These are phyloP conservation scores for Fragosphaeria purpurea DNA, from an alignment of 2,329 filamentous ascomycete species.

Conservation along the genomic window DNA sequence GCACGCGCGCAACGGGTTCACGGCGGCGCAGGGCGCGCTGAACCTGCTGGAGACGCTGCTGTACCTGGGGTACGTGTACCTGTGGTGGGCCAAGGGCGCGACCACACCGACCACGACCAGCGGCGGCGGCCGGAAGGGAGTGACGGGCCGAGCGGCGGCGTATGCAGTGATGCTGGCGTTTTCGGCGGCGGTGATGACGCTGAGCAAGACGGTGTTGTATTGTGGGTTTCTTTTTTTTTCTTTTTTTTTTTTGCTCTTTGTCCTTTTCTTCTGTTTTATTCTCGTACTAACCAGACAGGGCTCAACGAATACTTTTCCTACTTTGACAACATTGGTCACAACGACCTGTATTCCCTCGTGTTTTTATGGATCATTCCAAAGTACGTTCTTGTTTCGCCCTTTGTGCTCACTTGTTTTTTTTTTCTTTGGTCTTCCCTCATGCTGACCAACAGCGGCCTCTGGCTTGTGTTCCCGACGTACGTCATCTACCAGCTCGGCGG, in stretches of 20 bases:
- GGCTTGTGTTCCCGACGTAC: slow-evolving; percentile 43
- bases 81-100: slow-evolving; percentile 23
- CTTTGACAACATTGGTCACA: slow-evolving; percentile 49
- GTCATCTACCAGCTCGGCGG: slow-evolving; percentile 39
- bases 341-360: slow-evolving; percentile 32
- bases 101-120: slow-evolving; percentile 4
- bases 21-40: slow-evolving; percentile 56
- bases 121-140: slow-evolving; percentile 18
- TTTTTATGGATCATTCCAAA: slow-evolving; percentile 50
- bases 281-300: no score
- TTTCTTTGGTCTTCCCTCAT: not conserved
- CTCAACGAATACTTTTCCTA: slow-evolving; percentile 45
- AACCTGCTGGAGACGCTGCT: slow-evolving; percentile 27
- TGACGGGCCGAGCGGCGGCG: slow-evolving; percentile 34
- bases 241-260: not conserved
- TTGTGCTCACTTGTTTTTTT: not conserved
- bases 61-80: slow-evolving; percentile 23
- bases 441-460: slow-evolving; percentile 34
- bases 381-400: slow-evolving; percentile 27
- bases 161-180: slow-evolving; percentile 39
- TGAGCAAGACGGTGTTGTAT: slow-evolving; percentile 53
- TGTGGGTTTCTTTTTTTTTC: slow-evolving; percentile 30
- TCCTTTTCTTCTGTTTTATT: not conserved
- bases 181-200: slow-evolving; percentile 46
- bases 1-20: slow-evolving; percentile 61